phyloP scores from a whole-genome alignment of 2,329 filamentous ascomycete species.

The Colletotrichum coccodes region DNA sequence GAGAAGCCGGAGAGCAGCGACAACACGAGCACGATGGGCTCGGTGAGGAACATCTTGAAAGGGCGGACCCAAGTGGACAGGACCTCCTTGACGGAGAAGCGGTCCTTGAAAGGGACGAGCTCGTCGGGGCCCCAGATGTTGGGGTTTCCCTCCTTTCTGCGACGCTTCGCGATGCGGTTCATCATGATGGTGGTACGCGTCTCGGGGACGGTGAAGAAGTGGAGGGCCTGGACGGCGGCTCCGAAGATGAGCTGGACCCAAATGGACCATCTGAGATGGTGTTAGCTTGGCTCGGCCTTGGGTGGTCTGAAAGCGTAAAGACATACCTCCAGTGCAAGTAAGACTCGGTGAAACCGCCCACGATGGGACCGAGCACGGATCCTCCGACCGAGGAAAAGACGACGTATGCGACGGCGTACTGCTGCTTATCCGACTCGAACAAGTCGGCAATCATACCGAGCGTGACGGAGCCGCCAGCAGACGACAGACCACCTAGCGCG shows the following conservation, averaged over 20 bases:
- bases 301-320: no score
- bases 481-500: slow-evolving; percentile 75
- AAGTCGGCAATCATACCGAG: slow-evolving; percentile 81
- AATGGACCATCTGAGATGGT: slow-evolving; percentile 66
- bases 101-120: slow-evolving; percentile 67
- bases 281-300: slow-evolving; percentile 24
- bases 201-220: slow-evolving; percentile 79
- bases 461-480: slow-evolving; percentile 78
- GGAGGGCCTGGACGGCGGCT: slow-evolving; percentile 72
- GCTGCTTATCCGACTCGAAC: slow-evolving; percentile 76
- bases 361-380: slow-evolving; percentile 79
- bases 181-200: slow-evolving; percentile 82
- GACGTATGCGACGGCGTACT: slow-evolving; percentile 80
- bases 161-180: slow-evolving; percentile 81
- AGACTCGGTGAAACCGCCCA: slow-evolving; percentile 80
- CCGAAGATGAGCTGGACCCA: slow-evolving; percentile 90
- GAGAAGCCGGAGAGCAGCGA: slow-evolving; percentile 79
- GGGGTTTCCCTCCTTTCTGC: slow-evolving; percentile 68
- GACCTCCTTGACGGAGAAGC: slow-evolving; percentile 69
- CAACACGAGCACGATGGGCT: slow-evolving; percentile 78
- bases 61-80: slow-evolving; percentile 69
- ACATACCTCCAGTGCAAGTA: slow-evolving; percentile 73
- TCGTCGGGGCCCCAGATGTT: slow-evolving; percentile 81
- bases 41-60: slow-evolving; percentile 78
- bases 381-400: slow-evolving; percentile 85